Percentiles rank a stretch among this genome's conserved stretches.
Evolutionary conservation across 495 filamentous ascomycete genomes (phyloP).

Genomic region (Choiromyces venosus): DNA sequence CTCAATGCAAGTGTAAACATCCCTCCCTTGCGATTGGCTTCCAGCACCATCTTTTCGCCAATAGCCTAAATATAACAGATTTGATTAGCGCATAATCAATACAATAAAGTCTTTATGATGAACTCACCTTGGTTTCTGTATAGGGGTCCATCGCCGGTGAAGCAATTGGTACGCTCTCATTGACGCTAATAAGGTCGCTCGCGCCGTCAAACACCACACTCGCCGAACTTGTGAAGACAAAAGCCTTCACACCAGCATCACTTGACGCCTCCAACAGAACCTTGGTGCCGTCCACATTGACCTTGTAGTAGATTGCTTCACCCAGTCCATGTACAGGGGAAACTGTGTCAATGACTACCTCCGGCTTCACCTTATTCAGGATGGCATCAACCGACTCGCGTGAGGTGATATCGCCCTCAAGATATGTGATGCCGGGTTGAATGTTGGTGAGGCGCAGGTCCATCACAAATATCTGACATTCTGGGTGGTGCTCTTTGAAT

Average conservation of each 20-base stretch:
- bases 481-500: slow-evolving; percentile 52
- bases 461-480: slow-evolving; percentile 68
- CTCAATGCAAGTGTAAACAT: slow-evolving; percentile 77
- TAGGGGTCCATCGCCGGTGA: slow-evolving; percentile 79
- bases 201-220: slow-evolving; percentile 78
- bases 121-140: slow-evolving; percentile 70
- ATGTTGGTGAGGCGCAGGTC: slow-evolving; percentile 80
- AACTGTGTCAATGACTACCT: slow-evolving; percentile 93
- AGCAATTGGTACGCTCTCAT: slow-evolving; percentile 79
- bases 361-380: slow-evolving; percentile 67
- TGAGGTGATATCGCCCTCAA: slow-evolving; percentile 83
- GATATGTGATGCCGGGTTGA: slow-evolving; percentile 66
- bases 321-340: slow-evolving; percentile 58
- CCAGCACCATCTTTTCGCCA: slow-evolving; percentile 77
- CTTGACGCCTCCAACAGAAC: slow-evolving; percentile 70
- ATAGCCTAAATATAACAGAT: slow-evolving; percentile 56
- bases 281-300: slow-evolving; percentile 88
- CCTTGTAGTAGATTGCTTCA: slow-evolving; percentile 65
- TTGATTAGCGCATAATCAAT: not conserved
- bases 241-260: slow-evolving; percentile 72
- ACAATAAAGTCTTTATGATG: slow-evolving; percentile 7
- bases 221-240: slow-evolving; percentile 91
- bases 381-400: slow-evolving; percentile 57
- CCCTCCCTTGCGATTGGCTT: slow-evolving; percentile 67
- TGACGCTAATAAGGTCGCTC: slow-evolving; percentile 78